A percentile compares a stretch with the other conserved stretches of the same genome.
These are phyloP conservation scores for Colletotrichum limetticola DNA, from an alignment of 2,329 filamentous ascomycete genomes.

Conservation along the genomic window DNA sequence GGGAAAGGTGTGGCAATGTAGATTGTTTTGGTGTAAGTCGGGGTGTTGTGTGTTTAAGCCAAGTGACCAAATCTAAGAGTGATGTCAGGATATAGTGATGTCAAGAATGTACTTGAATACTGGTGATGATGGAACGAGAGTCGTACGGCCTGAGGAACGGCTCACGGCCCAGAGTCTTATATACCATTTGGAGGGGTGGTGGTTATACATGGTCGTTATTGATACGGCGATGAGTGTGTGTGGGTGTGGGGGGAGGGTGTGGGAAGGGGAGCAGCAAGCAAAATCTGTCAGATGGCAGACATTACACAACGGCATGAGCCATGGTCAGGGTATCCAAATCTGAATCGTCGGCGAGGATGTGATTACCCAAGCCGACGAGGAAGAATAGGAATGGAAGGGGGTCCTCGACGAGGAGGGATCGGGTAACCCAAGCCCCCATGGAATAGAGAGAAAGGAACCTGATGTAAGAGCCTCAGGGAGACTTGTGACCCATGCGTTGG, in stretches of 20 bases:
- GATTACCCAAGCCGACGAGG: background rate
- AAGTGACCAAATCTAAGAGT: background rate
- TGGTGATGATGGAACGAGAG: background rate
- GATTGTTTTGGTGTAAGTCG: background rate
- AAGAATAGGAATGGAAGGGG: constrained; percentile 5
- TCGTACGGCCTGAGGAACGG: constrained; percentile 17
- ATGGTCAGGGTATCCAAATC: background rate
- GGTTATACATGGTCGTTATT: background rate
- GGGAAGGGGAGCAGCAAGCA: background rate
- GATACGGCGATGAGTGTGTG: background rate
- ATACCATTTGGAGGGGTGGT: constrained; percentile 8
- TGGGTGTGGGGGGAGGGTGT: background rate
- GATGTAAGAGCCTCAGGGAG: background rate
- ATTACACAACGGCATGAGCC: background rate
- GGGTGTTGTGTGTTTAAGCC: background rate
- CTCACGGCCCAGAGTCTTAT: constrained; percentile 21
- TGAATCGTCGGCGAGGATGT: background rate
- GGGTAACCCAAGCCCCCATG: constrained; percentile 1
- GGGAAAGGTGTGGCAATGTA: background rate
- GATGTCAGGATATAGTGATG: background rate
- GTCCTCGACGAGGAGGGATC: constrained; percentile 30
- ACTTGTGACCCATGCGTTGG: background rate
- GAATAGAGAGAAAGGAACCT: background rate
- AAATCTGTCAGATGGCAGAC: background rate
- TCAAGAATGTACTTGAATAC: background rate